Base-by-base conservation (phyloP, 139 green algal species). In the Chlamydomonas sp. region DNA sequence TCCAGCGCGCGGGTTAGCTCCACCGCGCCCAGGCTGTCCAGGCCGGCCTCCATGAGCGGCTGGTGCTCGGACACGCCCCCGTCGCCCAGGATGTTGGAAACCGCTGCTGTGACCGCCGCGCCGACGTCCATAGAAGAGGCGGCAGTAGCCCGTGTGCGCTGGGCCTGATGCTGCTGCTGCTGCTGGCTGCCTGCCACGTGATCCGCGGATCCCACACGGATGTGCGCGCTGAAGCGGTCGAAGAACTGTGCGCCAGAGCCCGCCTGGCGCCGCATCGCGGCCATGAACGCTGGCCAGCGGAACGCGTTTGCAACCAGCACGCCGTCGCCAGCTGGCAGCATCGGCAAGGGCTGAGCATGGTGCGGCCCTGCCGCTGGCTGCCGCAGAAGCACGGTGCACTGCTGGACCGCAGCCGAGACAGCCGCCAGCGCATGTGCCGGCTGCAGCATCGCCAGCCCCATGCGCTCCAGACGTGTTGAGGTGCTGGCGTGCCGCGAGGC, bases 21-120 rank as follows among this genome's bases (percentile, higher is more conserved):
- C 80, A 98, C 95, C 8, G 92, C 91, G 12, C 93, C 94, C 67
- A 98, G 90, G 8, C 92, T 96, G 88, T 98, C 96, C 79, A 98
- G 87, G 10, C 96, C 96, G 4, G 94, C 91, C 14, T 92, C 91
- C 94, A 98, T 97, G 5, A 98, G 88, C 5, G 96, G 94, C 81
- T 94, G 91, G 67, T 95, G 82, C 15, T 63, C 67, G 10, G 82
- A 87, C 18, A 87, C 80, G 58, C 60, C 58, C 5, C 80, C 71
- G 3, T 17, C 31, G 5, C 93, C 94, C 73, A 96, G 61, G 69
- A 96, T 93, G 77, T 57, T 83, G 1, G 63, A 31, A 15, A 95
- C 90, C 20, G 85, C 89, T 2, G 59, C 58, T 5, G 64, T 15
- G 20, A 90, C 85, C 8, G 77, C 75, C 7, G 79, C 76, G 17